These are phyloP conservation scores for Erodium moschatum DNA, from an alignment of 441 rosid genomes.

Conservation along the genomic window DNA sequence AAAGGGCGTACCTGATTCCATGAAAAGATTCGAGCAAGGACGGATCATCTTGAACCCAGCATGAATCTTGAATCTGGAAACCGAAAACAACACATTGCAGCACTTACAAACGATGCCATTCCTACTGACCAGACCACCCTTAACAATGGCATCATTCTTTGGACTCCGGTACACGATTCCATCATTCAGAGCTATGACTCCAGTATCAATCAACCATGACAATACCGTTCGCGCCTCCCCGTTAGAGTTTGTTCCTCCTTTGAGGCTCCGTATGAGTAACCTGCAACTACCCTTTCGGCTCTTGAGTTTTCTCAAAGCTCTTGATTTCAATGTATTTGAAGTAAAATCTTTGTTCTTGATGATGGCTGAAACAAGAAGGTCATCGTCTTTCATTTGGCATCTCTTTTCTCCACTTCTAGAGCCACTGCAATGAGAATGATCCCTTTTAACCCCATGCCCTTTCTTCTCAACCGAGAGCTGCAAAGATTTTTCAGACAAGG, in stretches of 20 bases:
- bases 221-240: slow-evolving; percentile 59
- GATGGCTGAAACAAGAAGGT: slow-evolving; percentile 52
- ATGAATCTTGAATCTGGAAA: slow-evolving; percentile 69
- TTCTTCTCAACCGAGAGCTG: slow-evolving; percentile 25
- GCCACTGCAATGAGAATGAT: slow-evolving; percentile 23
- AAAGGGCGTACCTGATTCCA: slow-evolving; percentile 72
- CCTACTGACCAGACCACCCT: slow-evolving; percentile 60
- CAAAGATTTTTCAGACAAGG: slow-evolving; percentile 21
- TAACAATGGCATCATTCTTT: slow-evolving; percentile 48
- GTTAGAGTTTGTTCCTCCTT: slow-evolving; percentile 32
- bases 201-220: slow-evolving; percentile 61
- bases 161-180: slow-evolving; percentile 65
- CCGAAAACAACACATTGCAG: slow-evolving; percentile 53
- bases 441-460: slow-evolving; percentile 33
- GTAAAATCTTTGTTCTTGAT: slow-evolving; percentile 44
- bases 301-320: slow-evolving; percentile 39
- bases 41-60: slow-evolving; percentile 61
- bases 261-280: slow-evolving; percentile 53
- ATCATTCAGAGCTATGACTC: slow-evolving; percentile 53
- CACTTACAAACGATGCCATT: slow-evolving; percentile 77
- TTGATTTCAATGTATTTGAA: slow-evolving; percentile 29
- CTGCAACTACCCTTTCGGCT: slow-evolving; percentile 49
- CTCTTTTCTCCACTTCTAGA: slow-evolving; percentile 35
- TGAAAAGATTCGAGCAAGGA: slow-evolving; percentile 74
- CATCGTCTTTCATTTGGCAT: slow-evolving; percentile 57